These are phyloP conservation scores for Amauroascus verrucosus DNA, from an alignment of 2,329 filamentous ascomycete genomes.

Conservation along the genomic window DNA sequence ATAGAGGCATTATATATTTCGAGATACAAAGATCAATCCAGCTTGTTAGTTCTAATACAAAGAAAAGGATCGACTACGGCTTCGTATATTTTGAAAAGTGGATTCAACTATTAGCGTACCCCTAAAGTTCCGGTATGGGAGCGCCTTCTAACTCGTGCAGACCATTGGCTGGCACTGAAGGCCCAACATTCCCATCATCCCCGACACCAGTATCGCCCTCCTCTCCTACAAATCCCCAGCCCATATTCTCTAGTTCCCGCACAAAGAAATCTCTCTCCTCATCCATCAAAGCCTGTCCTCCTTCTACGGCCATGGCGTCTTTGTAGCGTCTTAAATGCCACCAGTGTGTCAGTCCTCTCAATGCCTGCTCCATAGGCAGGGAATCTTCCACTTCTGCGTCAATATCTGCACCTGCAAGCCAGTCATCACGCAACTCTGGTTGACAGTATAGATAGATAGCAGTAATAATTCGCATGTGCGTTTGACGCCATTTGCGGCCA, in stretches of 20 bases:
- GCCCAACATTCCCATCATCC: conserved; percentile 20
- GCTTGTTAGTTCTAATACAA: background rate
- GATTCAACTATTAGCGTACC: too few species aligned
- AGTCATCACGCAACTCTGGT: conserved; percentile 87
- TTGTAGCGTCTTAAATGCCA: conserved; percentile 77
- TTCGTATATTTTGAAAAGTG: too few species aligned
- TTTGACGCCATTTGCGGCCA: conserved; percentile 93
- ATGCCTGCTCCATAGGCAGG: conserved; percentile 79
- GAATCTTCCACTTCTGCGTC: conserved; percentile 92
- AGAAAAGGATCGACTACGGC: too few species aligned
- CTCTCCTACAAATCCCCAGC: conserved; percentile 36
- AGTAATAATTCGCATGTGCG: conserved; percentile 97
- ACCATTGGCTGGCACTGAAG: conserved; percentile 18
- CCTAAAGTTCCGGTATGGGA: conserved; percentile 30
- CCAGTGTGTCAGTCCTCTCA: conserved; percentile 87
- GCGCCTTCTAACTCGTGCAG: conserved; percentile 23
- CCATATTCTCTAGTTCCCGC: conserved; percentile 64
- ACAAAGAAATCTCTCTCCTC: conserved; percentile 73
- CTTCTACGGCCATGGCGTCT: conserved; percentile 55
- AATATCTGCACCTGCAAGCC: conserved; percentile 79
- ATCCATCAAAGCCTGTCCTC: conserved; percentile 46
- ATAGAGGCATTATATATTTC: too few species aligned
- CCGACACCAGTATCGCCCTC: conserved; percentile 26
- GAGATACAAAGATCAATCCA: too few species aligned
- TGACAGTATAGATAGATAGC: conserved; percentile 90